Evolutionary conservation across 257 asterid genomes (phyloP).

Genomic region (Mentha longifolia): DNA sequence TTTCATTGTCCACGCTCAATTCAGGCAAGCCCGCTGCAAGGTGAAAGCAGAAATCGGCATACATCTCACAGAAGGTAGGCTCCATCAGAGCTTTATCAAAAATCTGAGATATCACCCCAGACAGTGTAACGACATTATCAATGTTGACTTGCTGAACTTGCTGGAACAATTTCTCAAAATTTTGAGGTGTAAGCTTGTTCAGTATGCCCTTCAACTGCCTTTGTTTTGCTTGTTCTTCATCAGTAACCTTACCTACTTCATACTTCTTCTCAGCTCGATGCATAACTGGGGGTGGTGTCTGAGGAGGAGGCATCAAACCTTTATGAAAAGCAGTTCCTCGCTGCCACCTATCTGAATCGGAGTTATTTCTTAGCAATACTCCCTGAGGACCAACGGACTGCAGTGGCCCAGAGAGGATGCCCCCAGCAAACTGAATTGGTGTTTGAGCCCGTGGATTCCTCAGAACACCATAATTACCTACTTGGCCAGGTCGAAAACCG

Average conservation of each 20-base stretch:
- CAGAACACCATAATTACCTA: slow-evolving; percentile 66
- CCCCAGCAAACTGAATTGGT: slow-evolving; percentile 55
- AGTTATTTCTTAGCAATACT: slow-evolving; percentile 58
- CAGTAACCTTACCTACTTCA: slow-evolving; percentile 79
- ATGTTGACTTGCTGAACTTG: slow-evolving; percentile 87
- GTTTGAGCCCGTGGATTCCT: slow-evolving; percentile 65
- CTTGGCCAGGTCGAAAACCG: slow-evolving; percentile 59
- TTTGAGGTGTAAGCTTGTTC: slow-evolving; percentile 98
- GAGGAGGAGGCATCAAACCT: slow-evolving; percentile 85
- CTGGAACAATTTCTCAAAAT: slow-evolving; percentile 82
- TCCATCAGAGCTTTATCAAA: slow-evolving; percentile 95
- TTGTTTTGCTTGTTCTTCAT: slow-evolving; percentile 89
- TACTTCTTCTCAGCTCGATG: slow-evolving; percentile 90
- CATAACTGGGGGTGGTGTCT: slow-evolving; percentile 63
- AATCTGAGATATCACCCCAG: slow-evolving; percentile 91
- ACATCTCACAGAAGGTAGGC: slow-evolving; percentile 99
- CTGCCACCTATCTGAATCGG: slow-evolving; percentile 91
- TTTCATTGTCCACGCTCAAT: slow-evolving; percentile 67
- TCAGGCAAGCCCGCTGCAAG: slow-evolving; percentile 85
- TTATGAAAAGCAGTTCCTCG: slow-evolving; percentile 74
- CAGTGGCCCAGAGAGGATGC: slow-evolving; percentile 70
- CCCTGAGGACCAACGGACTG: slow-evolving; percentile 69
- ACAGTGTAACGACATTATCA: slow-evolving; percentile 68
- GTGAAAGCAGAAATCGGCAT: slow-evolving; percentile 83
- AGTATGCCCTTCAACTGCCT: slow-evolving; percentile 80